Evolutionary conservation across 2,329 filamentous ascomycete genomes (phyloP).

Genomic region (Sporothrix schenckii): DNA sequence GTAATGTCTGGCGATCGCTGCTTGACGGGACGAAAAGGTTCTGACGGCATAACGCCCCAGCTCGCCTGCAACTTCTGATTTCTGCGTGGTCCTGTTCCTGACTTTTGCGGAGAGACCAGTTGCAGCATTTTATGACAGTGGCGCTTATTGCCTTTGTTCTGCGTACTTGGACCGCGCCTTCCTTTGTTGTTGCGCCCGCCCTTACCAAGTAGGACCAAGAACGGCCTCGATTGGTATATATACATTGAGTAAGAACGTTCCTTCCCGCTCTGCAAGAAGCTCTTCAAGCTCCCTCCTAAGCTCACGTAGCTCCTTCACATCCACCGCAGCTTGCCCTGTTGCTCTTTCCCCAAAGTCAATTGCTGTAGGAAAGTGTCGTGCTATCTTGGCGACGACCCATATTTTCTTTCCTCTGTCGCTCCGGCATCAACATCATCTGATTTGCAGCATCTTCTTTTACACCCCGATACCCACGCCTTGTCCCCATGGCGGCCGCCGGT

Average conservation of each 20-base stretch:
- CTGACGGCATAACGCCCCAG: conserved; percentile 3
- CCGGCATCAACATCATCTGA: conserved; percentile 17
- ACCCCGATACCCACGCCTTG: background rate
- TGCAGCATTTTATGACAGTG: background rate
- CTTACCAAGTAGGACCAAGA: background rate
- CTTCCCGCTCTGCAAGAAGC: background rate
- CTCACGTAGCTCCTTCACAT: no score
- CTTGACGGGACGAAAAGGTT: background rate
- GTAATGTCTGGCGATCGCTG: background rate
- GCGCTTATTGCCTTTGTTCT: conserved; percentile 15
- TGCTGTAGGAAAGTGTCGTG: background rate
- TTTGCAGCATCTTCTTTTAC: conserved; percentile 11
- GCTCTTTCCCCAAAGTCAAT: background rate
- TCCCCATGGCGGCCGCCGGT: conserved; percentile 25
- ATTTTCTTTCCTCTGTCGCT: background rate
- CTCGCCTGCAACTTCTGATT: conserved; percentile 4
- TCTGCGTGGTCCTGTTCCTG: conserved; percentile 8
- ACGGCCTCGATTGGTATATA: conserved; percentile 6
- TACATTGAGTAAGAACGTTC: conserved; percentile 4
- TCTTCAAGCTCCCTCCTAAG: background rate
- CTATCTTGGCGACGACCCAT: background rate
- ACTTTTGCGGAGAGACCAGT: conserved; percentile 5
- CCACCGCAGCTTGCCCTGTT: background rate
- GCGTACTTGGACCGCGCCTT: conserved; percentile 5
- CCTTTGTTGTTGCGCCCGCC: conserved; percentile 13